A percentile compares a stretch with the other conserved stretches of the same genome.
These are phyloP conservation scores for Pezicula radicicola DNA, from an alignment of 2,329 filamentous ascomycete species.

Conservation along the genomic window DNA sequence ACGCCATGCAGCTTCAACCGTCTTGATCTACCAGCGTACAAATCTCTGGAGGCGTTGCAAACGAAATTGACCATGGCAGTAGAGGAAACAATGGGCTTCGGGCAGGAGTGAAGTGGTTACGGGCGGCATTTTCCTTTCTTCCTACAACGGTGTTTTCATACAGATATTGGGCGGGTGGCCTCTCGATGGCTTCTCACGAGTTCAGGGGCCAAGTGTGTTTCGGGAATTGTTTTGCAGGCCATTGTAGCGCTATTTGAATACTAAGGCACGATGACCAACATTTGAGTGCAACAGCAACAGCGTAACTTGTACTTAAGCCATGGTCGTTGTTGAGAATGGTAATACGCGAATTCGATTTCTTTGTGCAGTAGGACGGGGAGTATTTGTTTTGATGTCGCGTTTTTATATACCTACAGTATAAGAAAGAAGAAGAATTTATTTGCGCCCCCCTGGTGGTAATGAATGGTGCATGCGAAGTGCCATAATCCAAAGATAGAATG, in stretches of 20 bases:
- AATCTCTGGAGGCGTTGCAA: constrained; percentile 79
- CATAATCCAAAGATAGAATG: no score
- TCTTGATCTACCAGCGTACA: constrained; percentile 91
- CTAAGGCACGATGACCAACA: no score
- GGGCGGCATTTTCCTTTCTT: constrained; percentile 13
- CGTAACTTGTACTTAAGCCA: no score
- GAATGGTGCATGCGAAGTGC: no score
- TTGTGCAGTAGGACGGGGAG: no score
- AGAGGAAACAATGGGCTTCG: constrained; percentile 98
- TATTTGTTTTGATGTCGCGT: no score
- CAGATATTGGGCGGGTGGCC: constrained; percentile 13
- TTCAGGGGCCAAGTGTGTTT: neutral
- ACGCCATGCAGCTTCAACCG: constrained; percentile 77
- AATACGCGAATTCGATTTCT: no score
- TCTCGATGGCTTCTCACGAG: neutral
- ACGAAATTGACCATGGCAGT: constrained; percentile 94
- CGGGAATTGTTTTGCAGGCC: neutral
- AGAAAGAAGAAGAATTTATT: no score
- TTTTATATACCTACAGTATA: no score
- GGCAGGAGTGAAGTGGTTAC: constrained; percentile 69
- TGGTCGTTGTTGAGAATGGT: no score
- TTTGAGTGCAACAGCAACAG: no score
- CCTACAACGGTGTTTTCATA: constrained; percentile 18
- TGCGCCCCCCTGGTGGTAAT: no score
- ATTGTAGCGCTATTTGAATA: neutral